Percentiles rank a stretch among this genome's conserved stretches.
Evolutionary conservation across 495 filamentous ascomycete species (phyloP).

Genomic region (Penicillium nucicola): DNA sequence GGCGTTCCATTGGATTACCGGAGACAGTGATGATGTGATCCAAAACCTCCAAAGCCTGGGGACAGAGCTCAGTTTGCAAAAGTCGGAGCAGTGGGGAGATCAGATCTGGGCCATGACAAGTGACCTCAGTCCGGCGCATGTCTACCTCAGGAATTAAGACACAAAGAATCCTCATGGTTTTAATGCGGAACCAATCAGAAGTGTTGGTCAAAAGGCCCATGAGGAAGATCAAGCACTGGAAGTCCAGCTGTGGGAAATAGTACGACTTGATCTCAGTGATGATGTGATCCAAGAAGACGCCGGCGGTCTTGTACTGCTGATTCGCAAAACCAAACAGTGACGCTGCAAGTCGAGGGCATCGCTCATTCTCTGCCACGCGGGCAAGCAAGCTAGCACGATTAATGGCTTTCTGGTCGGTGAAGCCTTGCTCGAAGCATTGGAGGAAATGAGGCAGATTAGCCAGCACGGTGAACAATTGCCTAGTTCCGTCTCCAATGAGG

Average conservation of each 20-base stretch:
- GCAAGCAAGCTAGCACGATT: conserved; percentile 67
- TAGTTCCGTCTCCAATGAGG: conserved; percentile 75
- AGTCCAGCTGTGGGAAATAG: conserved; percentile 82
- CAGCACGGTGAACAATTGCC: conserved; percentile 78
- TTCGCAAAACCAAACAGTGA: conserved; percentile 68
- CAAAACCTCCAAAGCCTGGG: conserved; percentile 83
- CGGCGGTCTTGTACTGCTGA: conserved; percentile 62
- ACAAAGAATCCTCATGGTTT: conserved; percentile 86
- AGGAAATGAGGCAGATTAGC: conserved; percentile 91
- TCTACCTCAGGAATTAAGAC: conserved; percentile 87
- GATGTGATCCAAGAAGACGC: conserved; percentile 74
- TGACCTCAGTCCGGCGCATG: conserved; percentile 87
- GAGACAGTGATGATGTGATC: conserved; percentile 95
- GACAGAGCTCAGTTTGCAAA: conserved; percentile 88
- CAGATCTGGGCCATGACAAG: conserved; percentile 87
- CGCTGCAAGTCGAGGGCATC: conserved; percentile 42
- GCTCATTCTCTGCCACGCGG: conserved; percentile 66
- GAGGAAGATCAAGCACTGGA: conserved; percentile 79
- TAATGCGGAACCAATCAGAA: conserved; percentile 82
- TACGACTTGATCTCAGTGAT: conserved; percentile 71
- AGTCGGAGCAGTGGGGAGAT: conserved; percentile 90
- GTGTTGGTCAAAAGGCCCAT: conserved; percentile 90
- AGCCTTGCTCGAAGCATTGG: conserved; percentile 66
- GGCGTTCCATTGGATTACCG: conserved; percentile 86
- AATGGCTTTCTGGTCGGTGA: conserved; percentile 50